A percentile compares a stretch with the other conserved stretches of the same genome.
phyloP scores from a whole-genome alignment of 2,329 filamentous ascomycete species.

The Didymella sp. region DNA sequence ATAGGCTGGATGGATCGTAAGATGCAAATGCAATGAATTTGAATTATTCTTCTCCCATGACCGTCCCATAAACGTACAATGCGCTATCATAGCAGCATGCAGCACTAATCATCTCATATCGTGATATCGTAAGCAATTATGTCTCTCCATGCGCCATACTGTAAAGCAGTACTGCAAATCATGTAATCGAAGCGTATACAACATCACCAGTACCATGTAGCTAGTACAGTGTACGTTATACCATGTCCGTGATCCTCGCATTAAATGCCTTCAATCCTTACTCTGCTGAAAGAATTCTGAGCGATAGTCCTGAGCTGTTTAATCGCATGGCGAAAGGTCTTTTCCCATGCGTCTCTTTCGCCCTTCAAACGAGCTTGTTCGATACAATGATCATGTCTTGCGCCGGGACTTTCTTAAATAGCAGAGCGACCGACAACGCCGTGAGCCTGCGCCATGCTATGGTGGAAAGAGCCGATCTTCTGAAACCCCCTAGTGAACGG shows the following conservation, averaged over 20 bases:
- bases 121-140: constrained; percentile 19
- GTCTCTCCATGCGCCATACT: constrained; percentile 6
- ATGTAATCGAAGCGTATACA: constrained; percentile 6
- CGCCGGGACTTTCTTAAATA: constrained; percentile 1
- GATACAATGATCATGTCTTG: not conserved
- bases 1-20: not conserved
- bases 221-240: not conserved
- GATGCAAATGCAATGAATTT: constrained; percentile 14
- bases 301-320: not conserved
- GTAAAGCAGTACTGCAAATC: constrained; percentile 1
- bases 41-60: constrained; percentile 1
- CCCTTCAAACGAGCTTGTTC: not conserved
- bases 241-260: not conserved
- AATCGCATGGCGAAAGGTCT: not conserved
- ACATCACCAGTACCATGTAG: not conserved
- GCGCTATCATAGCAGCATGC: not conserved
- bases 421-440: constrained; percentile 32
- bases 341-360: not conserved
- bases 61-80: not conserved
- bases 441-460: constrained; percentile 43
- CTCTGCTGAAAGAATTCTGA: not conserved
- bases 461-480: constrained; percentile 57
- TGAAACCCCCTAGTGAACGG: constrained; percentile 54
- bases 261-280: not conserved
- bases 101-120: constrained; percentile 11